Percentiles rank a stretch among this genome's conserved stretches.
phyloP scores from a whole-genome alignment of 2,329 filamentous ascomycete species.

The Pseudogymnoascus verrucosus region DNA sequence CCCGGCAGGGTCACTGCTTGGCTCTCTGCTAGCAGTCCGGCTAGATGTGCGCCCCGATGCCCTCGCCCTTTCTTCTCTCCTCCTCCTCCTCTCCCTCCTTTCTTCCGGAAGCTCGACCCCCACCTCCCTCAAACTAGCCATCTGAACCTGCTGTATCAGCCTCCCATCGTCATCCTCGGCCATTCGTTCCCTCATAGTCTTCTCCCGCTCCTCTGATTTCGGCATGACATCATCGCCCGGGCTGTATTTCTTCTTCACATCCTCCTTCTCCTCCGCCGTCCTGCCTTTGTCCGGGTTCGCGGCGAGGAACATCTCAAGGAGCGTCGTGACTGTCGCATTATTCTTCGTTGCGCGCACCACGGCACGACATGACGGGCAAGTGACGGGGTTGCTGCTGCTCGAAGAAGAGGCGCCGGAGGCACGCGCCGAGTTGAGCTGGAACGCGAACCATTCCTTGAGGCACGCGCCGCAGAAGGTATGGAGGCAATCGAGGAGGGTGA shows the following conservation, averaged over 20 bases:
- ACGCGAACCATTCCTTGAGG: slow-evolving; percentile 90
- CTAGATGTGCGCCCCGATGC: slow-evolving; percentile 26
- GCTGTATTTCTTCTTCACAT: slow-evolving; percentile 68
- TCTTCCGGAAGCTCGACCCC: slow-evolving; percentile 36
- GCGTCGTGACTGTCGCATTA: slow-evolving; percentile 82
- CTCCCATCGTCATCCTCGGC: slow-evolving; percentile 60
- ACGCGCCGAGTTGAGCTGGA: slow-evolving; percentile 42
- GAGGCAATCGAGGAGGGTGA: slow-evolving; percentile 85
- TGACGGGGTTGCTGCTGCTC: slow-evolving; percentile 47
- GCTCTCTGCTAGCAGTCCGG: slow-evolving; percentile 26
- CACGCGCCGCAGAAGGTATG: slow-evolving; percentile 96
- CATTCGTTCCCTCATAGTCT: slow-evolving; percentile 44
- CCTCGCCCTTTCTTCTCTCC: slow-evolving; percentile 21
- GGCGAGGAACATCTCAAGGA: slow-evolving; percentile 80
- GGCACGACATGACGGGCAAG: slow-evolving; percentile 88
- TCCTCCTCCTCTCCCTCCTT: slow-evolving; percentile 24
- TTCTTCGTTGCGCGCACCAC: slow-evolving; percentile 77
- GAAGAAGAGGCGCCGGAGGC: slow-evolving; percentile 20
- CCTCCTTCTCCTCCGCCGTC: slow-evolving; percentile 63
- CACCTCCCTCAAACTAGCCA: slow-evolving; percentile 64
- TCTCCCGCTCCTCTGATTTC: slow-evolving; percentile 42
- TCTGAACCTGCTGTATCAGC: slow-evolving; percentile 62
- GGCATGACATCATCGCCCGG: slow-evolving; percentile 76
- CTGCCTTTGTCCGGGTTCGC: slow-evolving; percentile 71
- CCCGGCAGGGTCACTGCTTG: slow-evolving; percentile 21